Evolutionary conservation across 768 basidiomycete genomes (phyloP), one percentile per base, ranked within the genome.

Genomic region (Suillus bovinus): DNA sequence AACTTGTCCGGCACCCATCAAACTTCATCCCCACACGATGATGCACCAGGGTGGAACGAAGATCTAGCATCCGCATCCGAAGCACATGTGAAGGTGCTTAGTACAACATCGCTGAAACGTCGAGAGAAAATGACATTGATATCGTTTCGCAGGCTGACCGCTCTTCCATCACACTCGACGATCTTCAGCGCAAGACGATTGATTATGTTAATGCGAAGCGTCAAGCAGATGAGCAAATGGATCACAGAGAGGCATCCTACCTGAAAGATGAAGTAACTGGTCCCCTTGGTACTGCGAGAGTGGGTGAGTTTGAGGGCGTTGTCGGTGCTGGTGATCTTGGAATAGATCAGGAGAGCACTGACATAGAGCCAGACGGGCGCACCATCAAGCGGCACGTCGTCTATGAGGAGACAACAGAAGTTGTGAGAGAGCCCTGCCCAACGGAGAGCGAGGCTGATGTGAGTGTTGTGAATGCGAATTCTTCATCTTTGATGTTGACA

Each of bases 41-140:
- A 79, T 13, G 86, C 88, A 0, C 88, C 87, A 4, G 89, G 88
- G 1, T 90, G 89, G 89, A 89, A 89, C 64, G 89, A 90, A 66
- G 71, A 73, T 29, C 80, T 90, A 14, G 89, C 89, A 0, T 82
- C 80, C 60, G 64, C 79, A 13, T 89, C 89, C 2, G 89, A 90
- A 72, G 89, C 89, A 5, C 73, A 76, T 20, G 77, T 89, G 52
- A 90, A 90, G 81, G 88, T 84, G 53, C 53, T 27, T 36, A 6
- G 27, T 50, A 20, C 27, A 6, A 22, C 13, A 4, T 29, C 38
- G 17, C n/a, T n/a, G n/a, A 39, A 14, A 34, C 33, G 16, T 9
- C 29, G 38, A 22, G 27, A 16, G n/a, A 34, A n/a, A 8, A 16
- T 10, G 56, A 34, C 7, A 29, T 42, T 42, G 36, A 61, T 29